Evolutionary conservation across 345 rosid genomes (phyloP), one percentile per base, ranked within the genome.

Genomic region (Xanthoceras sorbifolium): DNA sequence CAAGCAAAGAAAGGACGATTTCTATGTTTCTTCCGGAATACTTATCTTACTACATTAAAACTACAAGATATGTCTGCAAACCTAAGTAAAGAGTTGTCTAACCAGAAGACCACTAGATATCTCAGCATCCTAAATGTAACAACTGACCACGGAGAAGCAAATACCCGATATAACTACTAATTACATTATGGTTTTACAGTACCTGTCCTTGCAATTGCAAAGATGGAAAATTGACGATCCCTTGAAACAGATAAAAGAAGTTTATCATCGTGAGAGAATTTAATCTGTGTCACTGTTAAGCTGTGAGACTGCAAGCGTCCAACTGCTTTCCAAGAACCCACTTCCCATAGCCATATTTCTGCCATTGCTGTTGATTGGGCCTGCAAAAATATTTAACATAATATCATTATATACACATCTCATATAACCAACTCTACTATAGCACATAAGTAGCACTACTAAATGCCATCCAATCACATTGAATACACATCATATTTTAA

Each of bases 261-360:
- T 69, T 78, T 86, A 81, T 93, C 88, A 42, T 96, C 93, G 18
- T 82, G 87, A 73, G 97, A 93, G 84, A 92, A 96, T 72, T 89
- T 94, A 85, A 92, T 91, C 54, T 90, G 97, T 23, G 99, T 96
- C 48, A 93, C 98, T 36, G 99, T 93, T 85, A 96, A 89, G 84
- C 86, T 91, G 89, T 90, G 99, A 78, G 99, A 90, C 80, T 91
- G 92, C 90, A 96, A 79, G 59, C 90, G 89, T 67, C 93, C 93
- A 62, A 92, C 89, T 64, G 92, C 86, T 85, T 93, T 96, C 97
- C 99, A 96, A n/a, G 95, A 86, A 78, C 98, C 95, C 64, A 91
- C 97, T 84, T 92, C 87, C 99, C 97, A 96, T 29, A 91, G 78
- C 97, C 95, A 92, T 88, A 96, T 90, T 71, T 96, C 97, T 2